A percentile compares a stretch with the other conserved stretches of the same genome.
phyloP scores from a whole-genome alignment of 768 basidiomycete species.

The Phanerodontia chrysosporium region DNA sequence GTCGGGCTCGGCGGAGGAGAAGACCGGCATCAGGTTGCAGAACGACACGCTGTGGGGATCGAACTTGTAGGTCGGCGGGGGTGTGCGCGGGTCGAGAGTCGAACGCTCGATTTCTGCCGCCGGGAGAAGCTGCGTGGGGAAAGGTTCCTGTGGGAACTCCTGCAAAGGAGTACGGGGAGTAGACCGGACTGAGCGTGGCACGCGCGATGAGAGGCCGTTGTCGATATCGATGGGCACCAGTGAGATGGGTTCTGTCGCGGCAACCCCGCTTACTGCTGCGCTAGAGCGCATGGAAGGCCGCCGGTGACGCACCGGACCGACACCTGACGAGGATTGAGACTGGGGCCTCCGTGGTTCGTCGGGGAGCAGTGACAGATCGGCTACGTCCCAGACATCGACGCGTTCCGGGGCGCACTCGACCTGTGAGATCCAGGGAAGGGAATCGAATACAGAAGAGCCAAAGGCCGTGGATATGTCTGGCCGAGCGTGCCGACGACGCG shows the following conservation, averaged over 20 bases:
- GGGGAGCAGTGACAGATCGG: slow-evolving; percentile 61
- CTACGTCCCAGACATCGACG: slow-evolving; percentile 48
- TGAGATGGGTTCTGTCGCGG: slow-evolving; percentile 1
- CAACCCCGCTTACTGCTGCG: slow-evolving; percentile 7
- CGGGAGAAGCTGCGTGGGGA: slow-evolving; percentile 6
- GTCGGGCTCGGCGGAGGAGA: slow-evolving; percentile 18
- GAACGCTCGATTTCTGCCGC: slow-evolving; percentile 2
- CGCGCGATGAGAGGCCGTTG: background rate
- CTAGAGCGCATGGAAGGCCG: slow-evolving; percentile 29
- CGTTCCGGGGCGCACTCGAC: slow-evolving; percentile 44
- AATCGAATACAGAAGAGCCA: slow-evolving; percentile 45
- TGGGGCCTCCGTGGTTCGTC: slow-evolving; percentile 14
- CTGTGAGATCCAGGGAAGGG: slow-evolving; percentile 64
- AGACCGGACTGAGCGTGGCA: background rate
- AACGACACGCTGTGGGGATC: slow-evolving; percentile 48
- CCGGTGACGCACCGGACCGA: slow-evolving; percentile 57
- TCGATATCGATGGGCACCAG: background rate
- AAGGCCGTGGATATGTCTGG: slow-evolving; percentile 37
- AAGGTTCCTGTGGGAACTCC: background rate
- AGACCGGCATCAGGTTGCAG: slow-evolving; percentile 60
- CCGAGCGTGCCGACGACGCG: slow-evolving; percentile 40
- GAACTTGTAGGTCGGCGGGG: slow-evolving; percentile 32
- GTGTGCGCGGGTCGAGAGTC: slow-evolving; percentile 27
- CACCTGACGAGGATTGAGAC: slow-evolving; percentile 23
- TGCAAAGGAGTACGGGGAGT: background rate